These are phyloP conservation scores for Chaetomium globosum DNA, from an alignment of 2,329 filamentous ascomycete genomes.

Conservation along the genomic window DNA sequence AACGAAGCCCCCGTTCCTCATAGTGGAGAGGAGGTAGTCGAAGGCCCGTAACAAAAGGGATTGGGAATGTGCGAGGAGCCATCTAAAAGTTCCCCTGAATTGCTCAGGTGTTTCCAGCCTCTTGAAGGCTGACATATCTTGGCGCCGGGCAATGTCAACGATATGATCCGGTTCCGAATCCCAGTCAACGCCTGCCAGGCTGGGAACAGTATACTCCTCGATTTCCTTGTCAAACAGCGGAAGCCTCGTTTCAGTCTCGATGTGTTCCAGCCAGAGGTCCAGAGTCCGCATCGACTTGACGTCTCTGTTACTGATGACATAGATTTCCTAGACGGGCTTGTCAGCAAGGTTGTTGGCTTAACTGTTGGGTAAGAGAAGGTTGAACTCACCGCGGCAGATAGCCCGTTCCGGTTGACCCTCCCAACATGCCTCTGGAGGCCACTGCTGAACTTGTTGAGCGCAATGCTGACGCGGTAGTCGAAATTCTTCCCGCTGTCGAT, in stretches of 20 bases:
- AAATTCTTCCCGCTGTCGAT: slow-evolving; percentile 28
- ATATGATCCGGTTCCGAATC: slow-evolving; percentile 6
- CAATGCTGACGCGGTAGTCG: slow-evolving; percentile 40
- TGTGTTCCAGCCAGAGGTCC: slow-evolving; percentile 46
- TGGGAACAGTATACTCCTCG: slow-evolving; percentile 41
- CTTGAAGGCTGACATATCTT: slow-evolving; percentile 13
- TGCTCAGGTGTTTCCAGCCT: slow-evolving; percentile 18
- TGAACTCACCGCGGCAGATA: slow-evolving; percentile 44
- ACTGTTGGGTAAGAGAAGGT: background rate
- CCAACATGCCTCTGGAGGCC: slow-evolving; percentile 45
- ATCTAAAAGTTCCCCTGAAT: slow-evolving; percentile 32
- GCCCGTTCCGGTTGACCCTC: slow-evolving; percentile 43
- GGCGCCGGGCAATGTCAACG: slow-evolving; percentile 9
- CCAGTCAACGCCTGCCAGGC: slow-evolving; percentile 35
- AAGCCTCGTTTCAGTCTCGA: slow-evolving; percentile 45
- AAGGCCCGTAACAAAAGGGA: slow-evolving; percentile 24
- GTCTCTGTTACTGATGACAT: slow-evolving; percentile 49
- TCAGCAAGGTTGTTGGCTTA: background rate
- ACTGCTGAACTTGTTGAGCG: slow-evolving; percentile 45
- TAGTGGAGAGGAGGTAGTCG: slow-evolving; percentile 15
- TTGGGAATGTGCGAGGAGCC: slow-evolving; percentile 26
- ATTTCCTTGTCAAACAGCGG: slow-evolving; percentile 44
- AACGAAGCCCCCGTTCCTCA: background rate
- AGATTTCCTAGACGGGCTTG: slow-evolving; percentile 43
- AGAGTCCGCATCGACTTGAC: slow-evolving; percentile 43